These are phyloP conservation scores for Pisolithus marmoratus DNA, from an alignment of 768 basidiomycete genomes.

Conservation along the genomic window DNA sequence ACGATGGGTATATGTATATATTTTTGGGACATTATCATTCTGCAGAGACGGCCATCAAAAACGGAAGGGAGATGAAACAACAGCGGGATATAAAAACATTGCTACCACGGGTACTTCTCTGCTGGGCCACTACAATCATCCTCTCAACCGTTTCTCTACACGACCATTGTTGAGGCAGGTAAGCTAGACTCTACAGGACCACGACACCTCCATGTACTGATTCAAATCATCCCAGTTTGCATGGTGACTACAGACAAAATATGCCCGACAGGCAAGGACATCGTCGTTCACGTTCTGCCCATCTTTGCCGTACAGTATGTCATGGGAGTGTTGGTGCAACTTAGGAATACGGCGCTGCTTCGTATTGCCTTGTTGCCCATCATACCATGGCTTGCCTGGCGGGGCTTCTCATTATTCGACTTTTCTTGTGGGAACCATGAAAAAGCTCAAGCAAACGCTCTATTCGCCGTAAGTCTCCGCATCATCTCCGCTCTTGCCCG, in stretches of 20 bases:
- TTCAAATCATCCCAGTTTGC: neutral
- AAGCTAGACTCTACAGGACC: too few species aligned
- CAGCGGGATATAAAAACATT: too few species aligned
- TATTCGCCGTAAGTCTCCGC: constrained; percentile 14
- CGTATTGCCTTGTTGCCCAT: constrained; percentile 47
- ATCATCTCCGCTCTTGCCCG: neutral
- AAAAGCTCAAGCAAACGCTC: constrained; percentile 9
- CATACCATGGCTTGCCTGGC: constrained; percentile 39
- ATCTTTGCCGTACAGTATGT: constrained; percentile 42
- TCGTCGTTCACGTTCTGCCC: constrained; percentile 35
- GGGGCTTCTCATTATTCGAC: constrained; percentile 26
- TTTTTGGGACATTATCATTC: too few species aligned
- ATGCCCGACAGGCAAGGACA: constrained; percentile 16
- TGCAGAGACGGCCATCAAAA: too few species aligned
- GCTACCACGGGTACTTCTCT: too few species aligned
- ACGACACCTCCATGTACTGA: too few species aligned
- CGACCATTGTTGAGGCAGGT: too few species aligned
- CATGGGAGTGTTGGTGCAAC: constrained; percentile 48
- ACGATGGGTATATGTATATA: too few species aligned
- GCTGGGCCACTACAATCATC: too few species aligned
- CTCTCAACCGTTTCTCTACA: too few species aligned
- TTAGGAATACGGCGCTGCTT: constrained; percentile 33
- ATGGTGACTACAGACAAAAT: constrained; percentile 3
- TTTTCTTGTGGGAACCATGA: constrained; percentile 14
- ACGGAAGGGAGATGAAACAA: too few species aligned